A percentile compares a stretch with the other conserved stretches of the same genome.
Evolutionary conservation across 148 eudicot species (phyloP).

Genomic region (Arbutus unedo): DNA sequence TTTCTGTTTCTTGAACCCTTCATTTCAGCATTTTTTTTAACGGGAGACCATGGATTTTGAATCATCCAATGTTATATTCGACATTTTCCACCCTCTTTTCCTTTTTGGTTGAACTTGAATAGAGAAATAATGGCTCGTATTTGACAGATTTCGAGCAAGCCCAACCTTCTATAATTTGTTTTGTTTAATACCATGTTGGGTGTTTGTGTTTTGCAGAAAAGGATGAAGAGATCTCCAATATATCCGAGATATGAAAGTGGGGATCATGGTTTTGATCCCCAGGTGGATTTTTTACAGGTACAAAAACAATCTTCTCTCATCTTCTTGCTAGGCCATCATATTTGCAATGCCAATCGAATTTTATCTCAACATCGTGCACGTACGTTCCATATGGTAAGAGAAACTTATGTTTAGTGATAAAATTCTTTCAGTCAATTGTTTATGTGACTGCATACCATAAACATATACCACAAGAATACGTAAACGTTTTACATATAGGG

Average conservation of each 20-base stretch:
- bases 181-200: not conserved
- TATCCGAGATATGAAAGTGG: slow-evolving; percentile 18
- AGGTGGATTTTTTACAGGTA: slow-evolving; percentile 37
- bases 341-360: not conserved
- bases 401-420: not conserved
- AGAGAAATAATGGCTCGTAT: too few species aligned
- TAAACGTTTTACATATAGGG: not conserved
- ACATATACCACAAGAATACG: not conserved
- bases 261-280: slow-evolving; percentile 31
- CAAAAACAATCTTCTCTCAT: not conserved
- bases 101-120: not conserved
- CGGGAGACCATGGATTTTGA: not conserved
- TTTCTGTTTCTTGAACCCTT: not conserved
- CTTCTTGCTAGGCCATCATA: not conserved
- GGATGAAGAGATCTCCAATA: slow-evolving; percentile 29
- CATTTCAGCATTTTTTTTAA: not conserved
- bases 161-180: not conserved
- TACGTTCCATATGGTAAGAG: not conserved
- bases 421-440: not conserved
- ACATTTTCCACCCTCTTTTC: not conserved
- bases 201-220: slow-evolving; percentile 14
- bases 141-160: too few species aligned
- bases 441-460: not conserved
- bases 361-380: not conserved
- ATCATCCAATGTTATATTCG: not conserved